These are phyloP conservation scores for Pseudogymnoascus sp. DNA, from an alignment of 2,329 filamentous ascomycete genomes.

Conservation along the genomic window DNA sequence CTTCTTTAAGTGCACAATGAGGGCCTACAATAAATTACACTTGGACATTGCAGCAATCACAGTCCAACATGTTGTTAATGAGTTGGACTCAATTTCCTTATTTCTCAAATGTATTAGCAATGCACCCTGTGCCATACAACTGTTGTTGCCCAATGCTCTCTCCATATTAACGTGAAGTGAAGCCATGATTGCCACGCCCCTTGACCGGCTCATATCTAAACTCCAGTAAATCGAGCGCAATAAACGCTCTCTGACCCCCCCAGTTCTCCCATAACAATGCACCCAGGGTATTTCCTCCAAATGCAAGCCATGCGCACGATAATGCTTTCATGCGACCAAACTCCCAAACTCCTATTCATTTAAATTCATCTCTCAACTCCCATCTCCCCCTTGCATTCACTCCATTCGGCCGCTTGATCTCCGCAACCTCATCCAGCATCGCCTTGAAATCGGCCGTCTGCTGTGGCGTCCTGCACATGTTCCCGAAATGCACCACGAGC, in stretches of 20 bases:
- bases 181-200: not conserved
- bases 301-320: slow-evolving; percentile 4
- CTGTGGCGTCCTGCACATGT: slow-evolving; percentile 59
- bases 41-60: not conserved
- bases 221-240: not conserved
- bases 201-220: not conserved
- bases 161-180: not conserved
- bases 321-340: not conserved
- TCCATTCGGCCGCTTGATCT: slow-evolving; percentile 41
- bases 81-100: not conserved
- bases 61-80: not conserved
- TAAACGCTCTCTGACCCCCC: not conserved
- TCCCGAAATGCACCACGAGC: slow-evolving; percentile 83
- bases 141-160: not conserved
- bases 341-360: slow-evolving; percentile 13
- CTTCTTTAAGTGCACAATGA: not conserved
- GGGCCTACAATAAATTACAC: not conserved
- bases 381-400: slow-evolving; percentile 25
- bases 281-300: slow-evolving; percentile 6
- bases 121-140: not conserved
- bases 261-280: not conserved
- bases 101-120: not conserved
- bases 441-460: slow-evolving; percentile 73
- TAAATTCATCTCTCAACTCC: slow-evolving; percentile 28
- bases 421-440: slow-evolving; percentile 69